A percentile compares a stretch with the other conserved stretches of the same genome.
These are phyloP conservation scores for Teratosphaeria zuluensis DNA, from an alignment of 2,329 filamentous ascomycete species.

Conservation along the genomic window DNA sequence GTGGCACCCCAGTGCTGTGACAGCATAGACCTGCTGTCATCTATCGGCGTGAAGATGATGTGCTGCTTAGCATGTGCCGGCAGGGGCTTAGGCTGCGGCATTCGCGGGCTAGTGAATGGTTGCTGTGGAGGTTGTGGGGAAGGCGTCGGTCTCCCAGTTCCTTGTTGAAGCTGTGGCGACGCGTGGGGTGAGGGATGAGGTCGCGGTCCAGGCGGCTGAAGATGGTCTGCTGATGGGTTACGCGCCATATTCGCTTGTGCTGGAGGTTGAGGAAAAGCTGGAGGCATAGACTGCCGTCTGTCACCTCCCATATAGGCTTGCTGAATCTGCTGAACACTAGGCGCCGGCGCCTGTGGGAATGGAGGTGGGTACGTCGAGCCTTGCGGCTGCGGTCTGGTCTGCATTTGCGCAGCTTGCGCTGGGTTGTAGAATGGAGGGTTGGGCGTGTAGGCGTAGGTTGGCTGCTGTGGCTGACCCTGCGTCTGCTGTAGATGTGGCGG, in stretches of 20 bases:
- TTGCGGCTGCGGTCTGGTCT: constrained; percentile 20
- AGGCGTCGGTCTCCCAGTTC: constrained; percentile 27
- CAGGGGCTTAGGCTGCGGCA: constrained; percentile 55
- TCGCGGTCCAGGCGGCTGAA: constrained; percentile 20
- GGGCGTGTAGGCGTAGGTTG: constrained; percentile 71
- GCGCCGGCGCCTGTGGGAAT: constrained; percentile 20
- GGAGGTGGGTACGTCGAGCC: constrained; percentile 19
- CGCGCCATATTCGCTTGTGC: constrained; percentile 44
- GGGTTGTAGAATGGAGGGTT: constrained; percentile 75
- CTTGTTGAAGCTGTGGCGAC: constrained; percentile 26
- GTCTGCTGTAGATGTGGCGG: constrained; percentile 50
- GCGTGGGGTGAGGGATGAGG: constrained; percentile 30
- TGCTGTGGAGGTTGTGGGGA: constrained; percentile 43
- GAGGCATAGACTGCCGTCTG: constrained; percentile 60
- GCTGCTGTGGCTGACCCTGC: constrained; percentile 47
- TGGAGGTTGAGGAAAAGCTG: constrained; percentile 54
- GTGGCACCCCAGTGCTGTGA: constrained; percentile 63
- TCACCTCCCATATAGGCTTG: constrained; percentile 69
- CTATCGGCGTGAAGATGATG: constrained; percentile 96
- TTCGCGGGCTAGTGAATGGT: constrained; percentile 43
- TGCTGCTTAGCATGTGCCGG: constrained; percentile 56
- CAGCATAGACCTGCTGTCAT: constrained; percentile 80
- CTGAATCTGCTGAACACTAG: constrained; percentile 40
- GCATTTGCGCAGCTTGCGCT: constrained; percentile 45
- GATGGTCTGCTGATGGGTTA: constrained; percentile 14